Percentiles rank a stretch among this genome's conserved stretches.
Evolutionary conservation across 768 basidiomycete genomes (phyloP).

Genomic region (Collybia nuda): DNA sequence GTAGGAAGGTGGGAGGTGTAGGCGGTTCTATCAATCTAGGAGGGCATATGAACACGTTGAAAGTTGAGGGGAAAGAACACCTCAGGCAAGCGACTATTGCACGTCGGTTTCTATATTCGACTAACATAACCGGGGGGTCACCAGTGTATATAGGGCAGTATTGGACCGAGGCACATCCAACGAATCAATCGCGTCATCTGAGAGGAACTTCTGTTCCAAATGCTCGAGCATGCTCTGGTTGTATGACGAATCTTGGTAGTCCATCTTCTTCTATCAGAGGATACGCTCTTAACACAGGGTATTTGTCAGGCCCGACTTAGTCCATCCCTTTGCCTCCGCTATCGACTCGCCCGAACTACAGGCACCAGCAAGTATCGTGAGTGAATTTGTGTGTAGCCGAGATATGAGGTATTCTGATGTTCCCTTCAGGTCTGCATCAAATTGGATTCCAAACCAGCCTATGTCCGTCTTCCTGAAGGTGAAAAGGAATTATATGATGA

Average conservation of each 20-base stretch:
- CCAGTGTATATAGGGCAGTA: conserved; percentile 62
- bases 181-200: conserved; percentile 48
- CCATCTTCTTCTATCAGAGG: neutral
- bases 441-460: conserved; percentile 51
- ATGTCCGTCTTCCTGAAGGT: conserved; percentile 62
- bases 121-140: neutral
- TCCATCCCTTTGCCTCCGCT: conserved; percentile 69
- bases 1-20: conserved; percentile 66
- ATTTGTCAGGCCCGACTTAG: conserved; percentile 51
- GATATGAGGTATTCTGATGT: neutral
- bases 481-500: conserved; percentile 42
- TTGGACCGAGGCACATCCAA: conserved; percentile 53
- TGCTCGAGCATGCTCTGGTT: conserved; percentile 71
- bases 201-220: conserved; percentile 62
- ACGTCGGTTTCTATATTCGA: neutral
- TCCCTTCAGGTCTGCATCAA: conserved; percentile 41
- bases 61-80: conserved; percentile 53
- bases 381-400: conserved; percentile 8
- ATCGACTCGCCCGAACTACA: conserved; percentile 63
- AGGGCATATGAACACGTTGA: conserved; percentile 48
- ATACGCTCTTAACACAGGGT: neutral
- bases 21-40: conserved; percentile 71
- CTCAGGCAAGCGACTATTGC: conserved; percentile 39
- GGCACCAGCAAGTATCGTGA: conserved; percentile 49
- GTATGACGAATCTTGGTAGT: conserved; percentile 55